Evolutionary conservation across 495 filamentous ascomycete species (phyloP).

Genomic region (Acidomyces sp.): DNA sequence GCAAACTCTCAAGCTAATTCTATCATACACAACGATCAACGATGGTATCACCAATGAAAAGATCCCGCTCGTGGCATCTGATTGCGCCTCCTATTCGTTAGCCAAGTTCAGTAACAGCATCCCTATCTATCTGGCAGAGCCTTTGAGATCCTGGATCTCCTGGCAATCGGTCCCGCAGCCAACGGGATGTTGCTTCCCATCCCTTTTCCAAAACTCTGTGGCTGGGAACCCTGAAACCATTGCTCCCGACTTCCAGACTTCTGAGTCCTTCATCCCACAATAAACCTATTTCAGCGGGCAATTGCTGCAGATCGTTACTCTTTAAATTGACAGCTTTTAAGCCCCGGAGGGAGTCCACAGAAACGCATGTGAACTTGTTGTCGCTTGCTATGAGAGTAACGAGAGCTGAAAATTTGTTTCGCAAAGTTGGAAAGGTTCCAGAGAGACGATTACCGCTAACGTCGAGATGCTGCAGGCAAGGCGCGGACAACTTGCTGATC

Average conservation of each 20-base stretch:
- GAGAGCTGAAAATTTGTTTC: slow-evolving; percentile 50
- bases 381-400: slow-evolving; percentile 56
- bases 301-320: slow-evolving; percentile 65
- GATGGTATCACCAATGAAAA: too few species aligned
- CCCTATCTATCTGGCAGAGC: too few species aligned
- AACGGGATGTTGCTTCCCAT: slow-evolving; percentile 73
- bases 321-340: slow-evolving; percentile 62
- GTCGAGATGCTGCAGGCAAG: slow-evolving; percentile 60
- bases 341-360: slow-evolving; percentile 60
- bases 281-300: slow-evolving; percentile 68
- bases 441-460: slow-evolving; percentile 66
- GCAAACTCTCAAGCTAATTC: too few species aligned
- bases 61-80: too few species aligned
- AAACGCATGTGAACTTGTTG: slow-evolving; percentile 54
- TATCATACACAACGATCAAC: too few species aligned
- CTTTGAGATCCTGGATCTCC: too few species aligned
- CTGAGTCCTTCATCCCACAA: slow-evolving; percentile 41
- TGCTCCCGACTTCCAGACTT: slow-evolving; percentile 57
- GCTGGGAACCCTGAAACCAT: slow-evolving; percentile 73
- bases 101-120: too few species aligned
- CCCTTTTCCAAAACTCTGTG: slow-evolving; percentile 78
- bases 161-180: slow-evolving; percentile 67
- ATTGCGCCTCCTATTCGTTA: too few species aligned
- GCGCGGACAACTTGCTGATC: slow-evolving; percentile 49
- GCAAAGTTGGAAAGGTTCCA: slow-evolving; percentile 44